Evolutionary conservation across 148 eudicot species (phyloP).

Genomic region (Nepenthes mirabilis): DNA sequence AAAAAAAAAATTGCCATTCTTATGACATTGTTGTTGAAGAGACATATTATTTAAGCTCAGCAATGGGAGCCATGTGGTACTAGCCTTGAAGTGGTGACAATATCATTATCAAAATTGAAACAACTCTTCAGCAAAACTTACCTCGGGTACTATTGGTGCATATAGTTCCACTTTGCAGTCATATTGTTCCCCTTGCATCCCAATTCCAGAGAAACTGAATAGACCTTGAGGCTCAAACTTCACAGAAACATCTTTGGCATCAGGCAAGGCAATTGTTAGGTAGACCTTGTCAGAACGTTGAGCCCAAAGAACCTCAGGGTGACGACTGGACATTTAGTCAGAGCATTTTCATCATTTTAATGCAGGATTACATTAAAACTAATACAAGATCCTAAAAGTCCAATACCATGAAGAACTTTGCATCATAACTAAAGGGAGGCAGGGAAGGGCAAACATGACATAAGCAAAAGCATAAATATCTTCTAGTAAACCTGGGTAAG

Average conservation of each 20-base stretch:
- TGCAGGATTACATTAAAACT: background rate
- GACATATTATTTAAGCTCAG: too few relatives aligned
- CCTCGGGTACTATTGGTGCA: constrained; percentile 63
- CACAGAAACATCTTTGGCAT: constrained; percentile 61
- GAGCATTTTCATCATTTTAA: background rate
- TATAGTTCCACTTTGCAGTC: constrained; percentile 51
- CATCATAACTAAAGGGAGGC: too few relatives aligned
- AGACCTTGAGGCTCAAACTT: constrained; percentile 62
- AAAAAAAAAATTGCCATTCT: too few relatives aligned
- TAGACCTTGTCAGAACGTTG: constrained; percentile 66
- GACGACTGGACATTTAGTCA: constrained; percentile 30
- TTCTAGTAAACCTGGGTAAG: too few relatives aligned
- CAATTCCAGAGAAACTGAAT: constrained; percentile 60
- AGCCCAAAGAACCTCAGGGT: constrained; percentile 84
- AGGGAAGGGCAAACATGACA: too few relatives aligned
- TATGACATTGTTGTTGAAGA: too few relatives aligned
- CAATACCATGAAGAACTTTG: too few relatives aligned
- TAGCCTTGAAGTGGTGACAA: too few relatives aligned
- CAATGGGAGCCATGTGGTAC: too few relatives aligned
- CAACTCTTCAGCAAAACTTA: constrained; percentile 1
- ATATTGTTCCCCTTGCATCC: constrained; percentile 44
- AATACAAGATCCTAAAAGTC: background rate
- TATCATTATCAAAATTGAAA: too few relatives aligned
- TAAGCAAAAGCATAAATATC: too few relatives aligned
- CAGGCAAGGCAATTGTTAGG: constrained; percentile 66